A percentile compares a stretch with the other conserved stretches of the same genome.
These are phyloP conservation scores for Lentinus brumalis DNA, from an alignment of 768 basidiomycete species.

Conservation along the genomic window DNA sequence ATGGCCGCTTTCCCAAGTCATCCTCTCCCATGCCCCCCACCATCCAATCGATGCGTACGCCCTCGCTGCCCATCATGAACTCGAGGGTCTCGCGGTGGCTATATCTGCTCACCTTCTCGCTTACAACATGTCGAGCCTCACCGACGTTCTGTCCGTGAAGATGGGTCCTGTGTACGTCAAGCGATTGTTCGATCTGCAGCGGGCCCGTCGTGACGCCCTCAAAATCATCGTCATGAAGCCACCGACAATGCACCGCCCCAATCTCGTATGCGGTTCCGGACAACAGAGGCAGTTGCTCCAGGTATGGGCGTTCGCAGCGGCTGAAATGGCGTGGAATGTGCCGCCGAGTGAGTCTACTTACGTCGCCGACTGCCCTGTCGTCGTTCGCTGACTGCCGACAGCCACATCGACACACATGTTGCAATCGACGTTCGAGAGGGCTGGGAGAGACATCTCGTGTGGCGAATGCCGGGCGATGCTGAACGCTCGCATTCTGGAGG, in stretches of 20 bases:
- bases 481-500: not conserved
- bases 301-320: conserved; percentile 25
- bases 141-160: conserved; percentile 37
- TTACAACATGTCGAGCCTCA: conserved; percentile 34
- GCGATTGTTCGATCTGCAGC: conserved; percentile 40
- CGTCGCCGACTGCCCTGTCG: not conserved
- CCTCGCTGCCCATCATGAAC: conserved; percentile 37
- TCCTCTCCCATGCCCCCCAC: conserved; percentile 37
- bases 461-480: not conserved
- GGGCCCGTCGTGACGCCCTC: conserved; percentile 38
- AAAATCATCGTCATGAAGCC: conserved; percentile 30
- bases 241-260: conserved; percentile 25
- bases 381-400: not conserved
- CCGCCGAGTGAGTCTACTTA: conserved; percentile 1
- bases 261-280: conserved; percentile 18
- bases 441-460: not conserved
- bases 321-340: conserved; percentile 1
- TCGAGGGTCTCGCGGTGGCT: conserved; percentile 40
- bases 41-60: conserved; percentile 44
- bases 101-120: conserved; percentile 42
- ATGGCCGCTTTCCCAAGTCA: conserved; percentile 32
- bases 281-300: conserved; percentile 25
- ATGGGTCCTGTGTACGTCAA: conserved; percentile 45
- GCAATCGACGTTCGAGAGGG: not conserved
- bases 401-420: not conserved